Base-by-base conservation (phyloP, 805 yeast species). In the Cyberlindnera subsufficiens region DNA sequence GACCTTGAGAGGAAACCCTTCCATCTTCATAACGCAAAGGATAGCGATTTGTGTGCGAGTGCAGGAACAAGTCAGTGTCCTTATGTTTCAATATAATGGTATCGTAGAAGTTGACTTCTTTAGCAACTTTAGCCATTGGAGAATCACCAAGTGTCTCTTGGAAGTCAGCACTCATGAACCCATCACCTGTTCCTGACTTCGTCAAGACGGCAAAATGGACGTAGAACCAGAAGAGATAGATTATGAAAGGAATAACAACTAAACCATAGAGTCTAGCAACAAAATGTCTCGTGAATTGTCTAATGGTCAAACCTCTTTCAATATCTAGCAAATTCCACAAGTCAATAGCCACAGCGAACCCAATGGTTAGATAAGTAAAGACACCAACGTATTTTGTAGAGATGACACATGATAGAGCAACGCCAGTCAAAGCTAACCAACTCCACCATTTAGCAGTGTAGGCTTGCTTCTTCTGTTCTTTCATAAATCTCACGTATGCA, bases 1-100 rank as follows among this genome's bases (percentile, higher is more conserved):
- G 98, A 45, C 93, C 89, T 63, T 86, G 83, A 6, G 97, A 88
- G 1, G 96, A 89, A 39, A 93, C 73, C 67, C 99, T 82, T 9
- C 98, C 98, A 62, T 93, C 97, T 47, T 90, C 96, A 58, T 93
- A 93, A 61, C 98, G 82, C 53, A 89, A 71, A 32, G 98, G 98
- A 62, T 90, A 93, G 5, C 43, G 40, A 34, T 66, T 65, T 39
- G 69, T 75, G 60, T 90, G 97, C 3, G 98, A 91, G 63, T 93
- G 97, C 56, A 93, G 73, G 43, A 77, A 74, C 14, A 88, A 82
- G 2, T 71, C 78, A 3, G 96, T 87, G 35, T 80, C 87, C 60
- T 82, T 83, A 65, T 91, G 96, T 58, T 77, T 78, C 43, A 93
- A 59, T 18, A 95, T 86, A 44, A 93, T 66, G 15, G 75, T 63